phyloP scores from a whole-genome alignment of 2,329 filamentous ascomycete genomes.

The Botrytis galanthina region DNA sequence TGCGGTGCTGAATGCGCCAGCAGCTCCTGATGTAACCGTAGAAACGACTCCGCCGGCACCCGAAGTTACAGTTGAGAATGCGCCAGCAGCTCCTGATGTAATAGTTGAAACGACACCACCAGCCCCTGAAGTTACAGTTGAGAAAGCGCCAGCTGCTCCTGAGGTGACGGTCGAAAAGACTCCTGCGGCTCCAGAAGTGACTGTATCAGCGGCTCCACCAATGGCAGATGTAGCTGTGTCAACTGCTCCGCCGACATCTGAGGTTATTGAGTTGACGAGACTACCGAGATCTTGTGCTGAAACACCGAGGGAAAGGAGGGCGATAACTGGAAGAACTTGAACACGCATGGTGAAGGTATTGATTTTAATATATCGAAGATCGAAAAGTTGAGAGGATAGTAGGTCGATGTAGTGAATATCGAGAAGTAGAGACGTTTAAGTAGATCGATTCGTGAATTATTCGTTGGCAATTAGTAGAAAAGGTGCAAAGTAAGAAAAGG shows the following conservation, averaged over 20 bases:
- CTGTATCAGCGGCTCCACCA: neutral
- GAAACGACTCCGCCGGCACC: neutral
- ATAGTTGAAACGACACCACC: neutral
- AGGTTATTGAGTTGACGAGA: neutral
- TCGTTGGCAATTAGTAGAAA: neutral
- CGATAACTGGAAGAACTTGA: slow-evolving; percentile 17
- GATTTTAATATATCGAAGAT: neutral
- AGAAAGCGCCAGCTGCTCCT: neutral
- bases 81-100: neutral
- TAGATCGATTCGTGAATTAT: neutral
- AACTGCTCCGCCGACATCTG: slow-evolving; percentile 14
- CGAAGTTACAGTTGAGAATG: neutral
- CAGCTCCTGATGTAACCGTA: neutral
- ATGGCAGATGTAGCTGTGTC: neutral
- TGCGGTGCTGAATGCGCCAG: neutral
- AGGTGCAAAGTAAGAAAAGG: neutral
- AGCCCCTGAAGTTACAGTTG: neutral
- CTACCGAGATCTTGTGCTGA: slow-evolving; percentile 1
- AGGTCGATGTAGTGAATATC: neutral
- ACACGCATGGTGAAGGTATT: slow-evolving; percentile 16
- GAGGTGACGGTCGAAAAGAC: neutral
- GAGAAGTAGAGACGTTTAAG: neutral
- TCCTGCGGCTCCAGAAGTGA: neutral
- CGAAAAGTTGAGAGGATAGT: neutral
- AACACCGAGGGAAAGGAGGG: slow-evolving; percentile 7